Percentiles rank a stretch among this genome's conserved stretches.
phyloP scores from a whole-genome alignment of 495 filamentous ascomycete genomes.

The Friedmanniomyces endolithicus region DNA sequence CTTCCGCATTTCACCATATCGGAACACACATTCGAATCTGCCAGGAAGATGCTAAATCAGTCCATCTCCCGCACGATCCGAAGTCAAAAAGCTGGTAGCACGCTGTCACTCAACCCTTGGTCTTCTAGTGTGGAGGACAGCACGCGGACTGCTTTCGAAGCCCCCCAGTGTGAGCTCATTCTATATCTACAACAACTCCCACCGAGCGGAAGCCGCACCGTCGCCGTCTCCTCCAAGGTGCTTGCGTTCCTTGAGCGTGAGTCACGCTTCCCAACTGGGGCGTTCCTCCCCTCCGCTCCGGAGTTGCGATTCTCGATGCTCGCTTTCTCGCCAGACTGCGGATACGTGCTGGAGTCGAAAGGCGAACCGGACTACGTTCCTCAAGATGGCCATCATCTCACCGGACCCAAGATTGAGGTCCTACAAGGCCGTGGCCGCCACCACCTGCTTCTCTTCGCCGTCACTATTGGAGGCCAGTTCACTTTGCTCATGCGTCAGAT shows the following conservation, averaged over 20 bases:
- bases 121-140: slow-evolving; percentile 45
- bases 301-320: slow-evolving; percentile 68
- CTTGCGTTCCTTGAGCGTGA: slow-evolving; percentile 63
- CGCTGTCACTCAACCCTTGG: slow-evolving; percentile 40
- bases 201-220: neutral
- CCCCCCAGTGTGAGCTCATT: slow-evolving; percentile 78
- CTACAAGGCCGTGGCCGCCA: slow-evolving; percentile 52
- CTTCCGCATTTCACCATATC: slow-evolving; percentile 71
- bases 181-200: slow-evolving; percentile 77
- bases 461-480: slow-evolving; percentile 56
- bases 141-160: slow-evolving; percentile 43
- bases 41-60: slow-evolving; percentile 54
- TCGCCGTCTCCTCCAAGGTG: neutral
- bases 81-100: slow-evolving; percentile 42
- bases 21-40: slow-evolving; percentile 50
- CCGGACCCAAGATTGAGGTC: slow-evolving; percentile 67
- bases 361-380: slow-evolving; percentile 59
- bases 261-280: slow-evolving; percentile 71
- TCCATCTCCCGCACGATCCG: slow-evolving; percentile 57
- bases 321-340: slow-evolving; percentile 88
- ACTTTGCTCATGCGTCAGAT: slow-evolving; percentile 68
- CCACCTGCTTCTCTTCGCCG: slow-evolving; percentile 54
- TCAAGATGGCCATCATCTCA: slow-evolving; percentile 52
- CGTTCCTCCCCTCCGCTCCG: slow-evolving; percentile 54
- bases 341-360: slow-evolving; percentile 79